Conservation (phyloP, 2,329 filamentous ascomycete genomes). For the Fusarium siculi region DNA sequence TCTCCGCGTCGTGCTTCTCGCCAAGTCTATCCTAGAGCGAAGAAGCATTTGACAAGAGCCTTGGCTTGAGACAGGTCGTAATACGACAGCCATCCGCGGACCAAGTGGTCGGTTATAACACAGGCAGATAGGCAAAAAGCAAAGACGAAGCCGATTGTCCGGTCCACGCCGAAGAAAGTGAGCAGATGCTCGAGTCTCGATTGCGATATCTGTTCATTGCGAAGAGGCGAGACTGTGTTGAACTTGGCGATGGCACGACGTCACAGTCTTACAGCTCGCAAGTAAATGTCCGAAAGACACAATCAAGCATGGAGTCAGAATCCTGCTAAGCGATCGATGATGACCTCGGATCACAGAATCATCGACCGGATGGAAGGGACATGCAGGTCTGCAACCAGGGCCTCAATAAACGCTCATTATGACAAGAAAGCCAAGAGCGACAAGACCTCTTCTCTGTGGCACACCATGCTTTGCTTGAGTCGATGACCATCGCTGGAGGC, state of each 20-base stretch:
- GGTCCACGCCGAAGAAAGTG: constrained; percentile 7
- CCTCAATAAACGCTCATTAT: constrained; percentile 12
- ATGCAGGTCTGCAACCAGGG: background rate
- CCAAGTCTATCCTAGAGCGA: constrained; percentile 15
- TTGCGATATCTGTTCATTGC: background rate
- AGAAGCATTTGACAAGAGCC: constrained; percentile 39
- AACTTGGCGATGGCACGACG: background rate
- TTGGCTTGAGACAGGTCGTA: constrained; percentile 23
- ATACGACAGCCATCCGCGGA: background rate
- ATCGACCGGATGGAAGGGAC: constrained; percentile 25
- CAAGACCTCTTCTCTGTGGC: constrained; percentile 8
- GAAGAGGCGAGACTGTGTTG: background rate
- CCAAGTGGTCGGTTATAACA: background rate
- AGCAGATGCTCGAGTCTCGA: background rate
- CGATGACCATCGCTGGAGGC: constrained; percentile 7
- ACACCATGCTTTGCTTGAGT: constrained; percentile 17
- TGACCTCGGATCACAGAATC: constrained; percentile 26
- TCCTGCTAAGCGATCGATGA: constrained; percentile 5
- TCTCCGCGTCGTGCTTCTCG: background rate
- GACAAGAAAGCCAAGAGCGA: constrained; percentile 25
- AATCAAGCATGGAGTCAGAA: background rate
- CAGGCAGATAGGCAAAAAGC: background rate
- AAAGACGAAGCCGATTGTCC: background rate
- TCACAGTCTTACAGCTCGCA: background rate
- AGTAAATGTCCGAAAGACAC: background rate